Evolutionary conservation across 352 stramenopile species (phyloP), one percentile per base, ranked within the genome.

Genomic region (Thalassiosira livingstoniorum): DNA sequence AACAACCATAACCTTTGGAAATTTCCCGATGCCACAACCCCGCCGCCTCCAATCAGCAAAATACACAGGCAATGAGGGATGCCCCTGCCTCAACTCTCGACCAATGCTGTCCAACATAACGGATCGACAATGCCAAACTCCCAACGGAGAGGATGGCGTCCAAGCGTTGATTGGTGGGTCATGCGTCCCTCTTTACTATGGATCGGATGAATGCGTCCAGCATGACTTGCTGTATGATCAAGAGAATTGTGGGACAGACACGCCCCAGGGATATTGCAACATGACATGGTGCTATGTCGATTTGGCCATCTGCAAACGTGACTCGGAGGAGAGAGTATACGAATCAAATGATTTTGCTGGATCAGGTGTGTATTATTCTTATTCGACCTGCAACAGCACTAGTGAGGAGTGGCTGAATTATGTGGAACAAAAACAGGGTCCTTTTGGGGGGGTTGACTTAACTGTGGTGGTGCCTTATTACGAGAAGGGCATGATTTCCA

Each of bases 211-310:
- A 2, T 83, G 75, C 31, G 66, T 74, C 15, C 75, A 73, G 37
- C 75, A 83, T 34, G 75, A 83, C 43, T 27, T 83, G 0, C 18
- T 83, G 1, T 27, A 78, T 51, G 64, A 78, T 43, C 39, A 45
- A 15, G 21, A 15, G 0, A 78, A 67, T 31, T 23, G 4, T 23
- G 60, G 60, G 13, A 10, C 45, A 0, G 37, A 54, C 35, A 63
- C 35, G 0, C 45, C 61, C 37, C n/a, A 58, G 11, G 11, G 5
- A 4, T 54, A 73, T 51, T 83, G 75, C 51, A 47, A 73, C 10
- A 57, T 39, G 27, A 45, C 62, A 18, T 83, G 64, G 64, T 83
- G 75, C 51, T 82, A 77, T 18, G 75, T 82, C 11, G 42, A 82
- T 54, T 25, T 54, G 32, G 35, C 34, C 1, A 47, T 10, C 5